Percentiles rank a stretch among this genome's conserved stretches.
Conservation (phyloP, 1,284 basidiomycete genomes). For the Malassezia sympodialis region DNA sequence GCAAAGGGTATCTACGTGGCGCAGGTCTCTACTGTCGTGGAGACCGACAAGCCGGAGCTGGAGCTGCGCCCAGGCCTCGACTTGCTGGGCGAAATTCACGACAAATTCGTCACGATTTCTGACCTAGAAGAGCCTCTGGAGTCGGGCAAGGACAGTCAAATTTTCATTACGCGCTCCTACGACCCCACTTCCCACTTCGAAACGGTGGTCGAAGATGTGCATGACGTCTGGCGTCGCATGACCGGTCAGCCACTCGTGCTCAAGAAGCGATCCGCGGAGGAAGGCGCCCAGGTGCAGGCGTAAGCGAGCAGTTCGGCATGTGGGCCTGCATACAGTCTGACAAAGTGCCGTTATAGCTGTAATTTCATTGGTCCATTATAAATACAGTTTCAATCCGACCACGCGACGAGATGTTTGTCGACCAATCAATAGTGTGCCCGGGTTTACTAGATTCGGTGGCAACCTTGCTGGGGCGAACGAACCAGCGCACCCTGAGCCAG, state of each 20-base stretch:
- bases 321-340: background rate
- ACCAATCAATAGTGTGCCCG: background rate
- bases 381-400: background rate
- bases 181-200: constrained; percentile 99
- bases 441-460: background rate
- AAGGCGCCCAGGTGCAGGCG: constrained; percentile 46
- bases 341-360: background rate
- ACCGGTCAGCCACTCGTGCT: constrained; percentile 45
- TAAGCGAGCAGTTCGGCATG: constrained; percentile 10
- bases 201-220: constrained; percentile 55
- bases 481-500: background rate
- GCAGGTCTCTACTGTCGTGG: constrained; percentile 96
- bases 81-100: constrained; percentile 82
- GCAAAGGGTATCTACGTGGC: constrained; percentile 89
- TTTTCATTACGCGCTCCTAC: constrained; percentile 94
- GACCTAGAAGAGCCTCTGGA: constrained; percentile 82
- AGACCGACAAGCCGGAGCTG: constrained; percentile 81
- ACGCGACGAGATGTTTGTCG: background rate
- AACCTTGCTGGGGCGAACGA: background rate
- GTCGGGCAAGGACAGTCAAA: constrained; percentile 67
- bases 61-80: constrained; percentile 85
- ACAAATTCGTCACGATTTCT: constrained; percentile 90
- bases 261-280: constrained; percentile 36
- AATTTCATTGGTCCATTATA: background rate
- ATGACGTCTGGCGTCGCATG: constrained; percentile 42